These are phyloP conservation scores for Fusarium nygamai DNA, from an alignment of 2,329 filamentous ascomycete genomes.

Conservation along the genomic window DNA sequence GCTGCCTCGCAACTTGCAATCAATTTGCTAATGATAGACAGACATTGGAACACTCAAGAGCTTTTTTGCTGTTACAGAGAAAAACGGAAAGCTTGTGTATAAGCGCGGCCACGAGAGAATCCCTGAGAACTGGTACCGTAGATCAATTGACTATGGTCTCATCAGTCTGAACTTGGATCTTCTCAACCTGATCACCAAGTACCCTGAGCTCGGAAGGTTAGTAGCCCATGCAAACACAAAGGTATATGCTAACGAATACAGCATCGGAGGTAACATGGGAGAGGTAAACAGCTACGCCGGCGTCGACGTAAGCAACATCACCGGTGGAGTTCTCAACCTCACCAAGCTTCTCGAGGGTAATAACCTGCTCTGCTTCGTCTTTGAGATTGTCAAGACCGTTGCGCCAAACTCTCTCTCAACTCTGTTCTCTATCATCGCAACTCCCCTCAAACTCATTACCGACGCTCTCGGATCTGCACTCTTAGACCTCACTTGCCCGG, in stretches of 20 bases:
- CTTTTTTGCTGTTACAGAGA: conserved; percentile 5
- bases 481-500: not conserved
- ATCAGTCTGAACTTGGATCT: conserved; percentile 13
- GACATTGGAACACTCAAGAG: conserved; percentile 6
- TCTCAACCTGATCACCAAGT: not conserved
- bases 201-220: conserved; percentile 22
- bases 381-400: conserved; percentile 12
- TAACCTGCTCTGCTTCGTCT: conserved; percentile 20
- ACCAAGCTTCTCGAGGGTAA: conserved; percentile 8
- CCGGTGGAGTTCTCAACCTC: conserved; percentile 11
- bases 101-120: conserved; percentile 23
- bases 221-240: accelerated
- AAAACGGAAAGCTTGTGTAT: conserved; percentile 1
- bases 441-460: not conserved
- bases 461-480: not conserved
- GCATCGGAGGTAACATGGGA: conserved; percentile 21
- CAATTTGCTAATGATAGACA: not conserved
- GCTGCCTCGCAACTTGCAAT: accelerated
- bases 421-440: not conserved
- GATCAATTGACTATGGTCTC: conserved; percentile 5
- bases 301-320: conserved; percentile 11
- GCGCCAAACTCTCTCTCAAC: not conserved
- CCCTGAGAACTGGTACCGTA: conserved; percentile 19
- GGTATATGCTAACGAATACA: not conserved
- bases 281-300: conserved; percentile 14